Percentiles rank a stretch among this genome's conserved stretches.
These are phyloP conservation scores for Sclerotiophoma versabilis DNA, from an alignment of 2,329 filamentous ascomycete genomes.

Conservation along the genomic window DNA sequence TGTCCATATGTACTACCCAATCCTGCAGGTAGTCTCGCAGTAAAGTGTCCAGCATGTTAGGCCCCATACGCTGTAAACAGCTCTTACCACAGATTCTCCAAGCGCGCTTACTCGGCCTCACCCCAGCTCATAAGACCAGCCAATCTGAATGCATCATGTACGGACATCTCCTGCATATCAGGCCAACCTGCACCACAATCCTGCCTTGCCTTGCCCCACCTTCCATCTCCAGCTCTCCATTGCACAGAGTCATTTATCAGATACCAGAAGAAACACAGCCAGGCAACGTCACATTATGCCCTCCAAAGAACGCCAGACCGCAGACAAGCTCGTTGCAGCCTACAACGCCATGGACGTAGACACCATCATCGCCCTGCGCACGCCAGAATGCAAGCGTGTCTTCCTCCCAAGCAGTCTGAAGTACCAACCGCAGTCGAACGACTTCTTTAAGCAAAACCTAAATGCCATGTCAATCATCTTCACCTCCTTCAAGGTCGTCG, in stretches of 20 bases:
- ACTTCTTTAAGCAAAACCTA: slow-evolving; percentile 28
- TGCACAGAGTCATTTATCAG: no score
- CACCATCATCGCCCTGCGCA: slow-evolving; percentile 37
- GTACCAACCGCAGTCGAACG: slow-evolving; percentile 32
- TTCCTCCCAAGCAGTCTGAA: slow-evolving; percentile 40
- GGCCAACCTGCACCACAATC: neutral
- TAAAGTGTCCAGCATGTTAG: no score
- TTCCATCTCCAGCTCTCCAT: neutral
- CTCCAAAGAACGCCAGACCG: slow-evolving; percentile 37
- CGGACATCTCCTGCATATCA: neutral
- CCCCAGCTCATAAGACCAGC: neutral
- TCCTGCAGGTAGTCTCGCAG: no score
- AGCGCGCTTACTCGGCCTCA: no score
- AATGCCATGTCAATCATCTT: slow-evolving; percentile 37
- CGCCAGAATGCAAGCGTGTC: slow-evolving; percentile 33
- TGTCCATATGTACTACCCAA: no score
- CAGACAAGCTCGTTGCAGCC: slow-evolving; percentile 37
- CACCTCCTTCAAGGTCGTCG: slow-evolving; percentile 37
- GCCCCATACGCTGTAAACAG: no score
- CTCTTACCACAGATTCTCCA: no score
- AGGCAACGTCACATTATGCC: no score
- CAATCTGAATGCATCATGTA: neutral
- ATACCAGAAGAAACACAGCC: no score
- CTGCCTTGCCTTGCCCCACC: neutral
- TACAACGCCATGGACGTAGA: slow-evolving; percentile 43